A percentile compares a stretch with the other conserved stretches of the same genome.
Evolutionary conservation across 129 eudicot species (phyloP).

Genomic region (Pittosporum tobira): DNA sequence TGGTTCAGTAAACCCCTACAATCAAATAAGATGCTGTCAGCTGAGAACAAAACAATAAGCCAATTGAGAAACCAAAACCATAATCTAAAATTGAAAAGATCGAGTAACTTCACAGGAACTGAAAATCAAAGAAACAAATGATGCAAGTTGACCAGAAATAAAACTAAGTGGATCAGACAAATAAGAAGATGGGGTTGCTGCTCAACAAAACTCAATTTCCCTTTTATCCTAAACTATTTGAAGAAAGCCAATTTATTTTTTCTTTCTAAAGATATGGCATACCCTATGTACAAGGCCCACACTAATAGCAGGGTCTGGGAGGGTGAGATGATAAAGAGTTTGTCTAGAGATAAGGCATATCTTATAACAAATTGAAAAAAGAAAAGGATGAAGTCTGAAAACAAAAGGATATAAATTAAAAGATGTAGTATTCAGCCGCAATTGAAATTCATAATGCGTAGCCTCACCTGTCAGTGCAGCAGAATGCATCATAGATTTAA

Average conservation of each 20-base stretch:
- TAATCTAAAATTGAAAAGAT: not conserved
- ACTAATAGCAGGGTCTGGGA: not conserved
- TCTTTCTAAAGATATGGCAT: no score
- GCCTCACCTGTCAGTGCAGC: constrained; percentile 59
- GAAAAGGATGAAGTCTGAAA: not conserved
- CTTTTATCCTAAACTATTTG: no score
- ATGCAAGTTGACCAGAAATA: not conserved
- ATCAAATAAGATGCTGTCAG: constrained; percentile 6
- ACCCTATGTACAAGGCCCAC: not conserved
- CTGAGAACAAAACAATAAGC: not conserved
- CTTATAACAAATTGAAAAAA: no score
- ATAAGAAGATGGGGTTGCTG: not conserved
- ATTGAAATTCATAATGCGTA: not conserved
- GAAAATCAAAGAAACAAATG: not conserved
- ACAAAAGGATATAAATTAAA: no score
- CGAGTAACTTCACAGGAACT: not conserved
- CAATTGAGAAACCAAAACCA: not conserved
- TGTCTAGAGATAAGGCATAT: no score
- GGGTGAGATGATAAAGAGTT: no score
- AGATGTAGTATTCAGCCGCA: not conserved
- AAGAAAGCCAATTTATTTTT: no score
- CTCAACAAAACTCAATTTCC: not conserved
- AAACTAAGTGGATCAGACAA: not conserved
- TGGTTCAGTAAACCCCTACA: constrained; percentile 83
- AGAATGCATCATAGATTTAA: constrained; percentile 46